Base-by-base conservation (phyloP, 768 basidiomycete species). In the Chalciporus pseudorubinellus region DNA sequence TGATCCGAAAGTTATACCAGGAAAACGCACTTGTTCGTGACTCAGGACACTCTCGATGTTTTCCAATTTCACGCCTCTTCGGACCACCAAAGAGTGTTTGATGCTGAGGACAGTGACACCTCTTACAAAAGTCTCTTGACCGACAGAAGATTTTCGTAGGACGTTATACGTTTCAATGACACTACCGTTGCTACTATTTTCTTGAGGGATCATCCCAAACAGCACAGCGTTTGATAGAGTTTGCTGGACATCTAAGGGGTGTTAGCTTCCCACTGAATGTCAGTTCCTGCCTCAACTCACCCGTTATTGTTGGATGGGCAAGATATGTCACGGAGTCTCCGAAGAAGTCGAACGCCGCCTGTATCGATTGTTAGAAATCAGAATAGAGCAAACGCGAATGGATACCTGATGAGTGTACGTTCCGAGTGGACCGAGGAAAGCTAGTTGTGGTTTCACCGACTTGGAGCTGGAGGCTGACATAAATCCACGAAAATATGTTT, bases 101-200 rank as follows among this genome's bases (percentile, higher is more conserved):
- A 92, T 77, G 44, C 74, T 71, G 11, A 90, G 68, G 8, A 76
- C 75, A 19, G 81, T 72, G 59, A 81, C 81, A 13, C 85, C 88
- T 48, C 77, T 72, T 34, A 91, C 71, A 59, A 82, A 85, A 8
- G 72, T 77, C 13, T 66, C 63, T 36, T 68, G 59, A 8, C 77
- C 72, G 33, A 74, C 55, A 6, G 56, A 54, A 33, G 68, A 59
- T n/a, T 53, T 56, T 21, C 84, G 82, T 42, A 91, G 69, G 29
- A 71, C 55, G 60, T 89, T 84, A 60, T 87, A 90, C 1, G 87
- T 87, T 66, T 92, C 89, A 19, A 81, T 69, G 7, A 92, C 89
- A 16, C 71, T 74, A 11, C 89, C 89, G 57, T 83, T 85, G 31
- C 81, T 85, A 14, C 82, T 82, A 59, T 92, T 92, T 67, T 92